Conservation (phyloP, 768 basidiomycete genomes). For the Boletus eberwhitei region DNA sequence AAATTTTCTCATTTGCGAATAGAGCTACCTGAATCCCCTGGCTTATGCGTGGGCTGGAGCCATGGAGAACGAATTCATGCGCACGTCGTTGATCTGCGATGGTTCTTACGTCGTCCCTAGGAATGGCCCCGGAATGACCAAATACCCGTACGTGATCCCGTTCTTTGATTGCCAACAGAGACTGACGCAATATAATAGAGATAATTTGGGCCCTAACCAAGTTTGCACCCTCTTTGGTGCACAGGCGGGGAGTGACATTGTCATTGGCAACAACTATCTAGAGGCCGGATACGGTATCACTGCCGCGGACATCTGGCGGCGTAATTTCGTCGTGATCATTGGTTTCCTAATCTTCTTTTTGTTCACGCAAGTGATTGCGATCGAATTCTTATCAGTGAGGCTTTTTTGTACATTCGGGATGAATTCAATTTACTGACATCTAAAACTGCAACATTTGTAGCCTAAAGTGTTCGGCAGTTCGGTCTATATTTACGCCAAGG, state of each 20-base stretch:
- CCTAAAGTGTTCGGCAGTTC: slow-evolving; percentile 36
- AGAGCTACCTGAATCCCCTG: slow-evolving; percentile 78
- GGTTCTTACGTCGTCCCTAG: slow-evolving; percentile 64
- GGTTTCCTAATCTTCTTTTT: slow-evolving; percentile 72
- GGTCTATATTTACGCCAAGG: slow-evolving; percentile 59
- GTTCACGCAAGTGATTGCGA: slow-evolving; percentile 59
- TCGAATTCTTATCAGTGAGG: slow-evolving; percentile 62
- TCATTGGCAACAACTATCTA: slow-evolving; percentile 64
- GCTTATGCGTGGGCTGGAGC: slow-evolving; percentile 71
- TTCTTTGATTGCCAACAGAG: neutral
- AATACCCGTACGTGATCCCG: slow-evolving; percentile 56
- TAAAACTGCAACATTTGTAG: slow-evolving; percentile 14
- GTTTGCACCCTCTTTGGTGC: slow-evolving; percentile 77
- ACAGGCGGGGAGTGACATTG: slow-evolving; percentile 47
- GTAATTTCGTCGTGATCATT: slow-evolving; percentile 66
- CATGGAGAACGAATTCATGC: slow-evolving; percentile 86
- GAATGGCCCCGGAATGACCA: slow-evolving; percentile 50
- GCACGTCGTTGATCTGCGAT: slow-evolving; percentile 60
- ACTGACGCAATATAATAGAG: slow-evolving; percentile 34
- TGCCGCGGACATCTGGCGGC: slow-evolving; percentile 56
- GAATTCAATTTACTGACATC: neutral
- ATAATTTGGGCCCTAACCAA: slow-evolving; percentile 61
- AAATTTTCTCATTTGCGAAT: slow-evolving; percentile 6
- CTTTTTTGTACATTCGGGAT: slow-evolving; percentile 6
- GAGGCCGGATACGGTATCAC: slow-evolving; percentile 49